Percentiles rank a stretch among this genome's conserved stretches.
phyloP scores from a whole-genome alignment of 2,329 filamentous ascomycete species.

The Claviceps pusilla region DNA sequence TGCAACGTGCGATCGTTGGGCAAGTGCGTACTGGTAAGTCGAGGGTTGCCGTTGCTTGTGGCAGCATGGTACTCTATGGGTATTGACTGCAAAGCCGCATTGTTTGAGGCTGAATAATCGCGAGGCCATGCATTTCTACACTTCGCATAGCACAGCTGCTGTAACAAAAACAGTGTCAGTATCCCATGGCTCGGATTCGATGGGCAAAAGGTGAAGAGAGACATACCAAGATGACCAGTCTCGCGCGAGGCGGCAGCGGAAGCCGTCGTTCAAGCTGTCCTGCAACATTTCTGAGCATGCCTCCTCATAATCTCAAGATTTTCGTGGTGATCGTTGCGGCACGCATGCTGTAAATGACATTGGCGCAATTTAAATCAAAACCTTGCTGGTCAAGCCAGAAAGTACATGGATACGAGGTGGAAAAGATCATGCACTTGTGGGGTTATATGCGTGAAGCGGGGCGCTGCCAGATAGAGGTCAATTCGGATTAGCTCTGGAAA shows the following conservation, averaged over 20 bases:
- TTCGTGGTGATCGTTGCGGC: neutral
- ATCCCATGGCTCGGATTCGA: neutral
- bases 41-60: neutral
- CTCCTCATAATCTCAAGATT: conserved; percentile 18
- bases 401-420: neutral
- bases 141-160: neutral
- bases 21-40: neutral
- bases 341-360: neutral
- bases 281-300: conserved; percentile 21
- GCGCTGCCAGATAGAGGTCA: neutral
- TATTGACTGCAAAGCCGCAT: neutral
- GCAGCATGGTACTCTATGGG: neutral
- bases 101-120: neutral
- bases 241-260: conserved; percentile 12
- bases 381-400: neutral
- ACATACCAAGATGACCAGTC: neutral
- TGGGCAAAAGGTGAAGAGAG: neutral
- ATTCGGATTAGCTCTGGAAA: neutral
- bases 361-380: neutral
- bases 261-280: conserved; percentile 18
- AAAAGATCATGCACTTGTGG: neutral
- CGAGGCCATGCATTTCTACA: neutral
- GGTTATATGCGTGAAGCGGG: conserved; percentile 4
- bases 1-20: neutral
- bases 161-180: neutral